Evolutionary conservation across 768 basidiomycete species (phyloP), one percentile per base, ranked within the genome.

Genomic region (Kwoniella sp.): DNA sequence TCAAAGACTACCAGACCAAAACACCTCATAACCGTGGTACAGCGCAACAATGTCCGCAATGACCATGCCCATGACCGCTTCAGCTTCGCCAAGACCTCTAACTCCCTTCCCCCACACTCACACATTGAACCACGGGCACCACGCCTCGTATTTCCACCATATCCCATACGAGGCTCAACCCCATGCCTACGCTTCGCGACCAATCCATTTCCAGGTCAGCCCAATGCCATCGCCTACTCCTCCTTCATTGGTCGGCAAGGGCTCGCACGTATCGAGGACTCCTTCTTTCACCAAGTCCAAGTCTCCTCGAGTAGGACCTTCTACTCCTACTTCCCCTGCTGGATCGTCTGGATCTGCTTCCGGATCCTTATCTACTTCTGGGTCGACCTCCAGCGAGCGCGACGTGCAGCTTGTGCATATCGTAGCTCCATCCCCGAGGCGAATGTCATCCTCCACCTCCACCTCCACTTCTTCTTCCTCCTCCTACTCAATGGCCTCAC

Each of bases 51-150:
- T 13, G 13, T 6, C 33, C 6, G 13, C 33, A 33, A 33, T 13
- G 6, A 6, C 33, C 13, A 6, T 13, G 33, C 33, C 40, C 40
- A 44, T 44, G 40, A 44, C 10, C 8, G 40, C 40, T 15, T 44
- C 40, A 19, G 40, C 40, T 15, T 44, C 40, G 17, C 40, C 40
- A 9, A 9, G 40, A 44, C 40, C 62, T 37, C 40, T 49, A 9
- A 72, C 71, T 33, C 71, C 71, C 12, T 72, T 69, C 66, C 71
- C 71, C 9, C 54, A 62, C 58, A 47, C 63, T 27, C 55, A 62
- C 46, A 54, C 67, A 26, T 27, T 60, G 36, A 30, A 44, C 46
- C 55, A 55, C 55, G 61, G 51, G 17, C 29, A 29, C 30, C 22
- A 54, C 25, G 49, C 47, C 37, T 55, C 55, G 24, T 60, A 46